phyloP scores from a whole-genome alignment of 495 filamentous ascomycete genomes.

The Penicillium egyptiacum region DNA sequence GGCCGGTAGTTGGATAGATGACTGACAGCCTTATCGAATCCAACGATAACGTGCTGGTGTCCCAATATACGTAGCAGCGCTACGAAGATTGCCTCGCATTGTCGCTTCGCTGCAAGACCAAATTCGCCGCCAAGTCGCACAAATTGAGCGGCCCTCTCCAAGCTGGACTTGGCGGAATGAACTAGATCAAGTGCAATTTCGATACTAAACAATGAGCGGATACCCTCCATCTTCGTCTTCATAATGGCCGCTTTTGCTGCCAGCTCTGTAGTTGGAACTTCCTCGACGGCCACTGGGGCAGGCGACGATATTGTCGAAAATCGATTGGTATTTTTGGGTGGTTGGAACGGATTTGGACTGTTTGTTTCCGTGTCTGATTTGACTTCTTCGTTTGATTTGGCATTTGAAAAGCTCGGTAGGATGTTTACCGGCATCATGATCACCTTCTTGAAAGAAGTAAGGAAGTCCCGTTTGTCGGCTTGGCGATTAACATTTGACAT shows the following conservation, averaged over 20 bases:
- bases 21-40: conserved; percentile 87
- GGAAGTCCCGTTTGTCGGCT: conserved; percentile 92
- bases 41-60: conserved; percentile 79
- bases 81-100: conserved; percentile 90
- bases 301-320: conserved; percentile 52
- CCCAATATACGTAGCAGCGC: conserved; percentile 79
- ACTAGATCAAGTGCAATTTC: conserved; percentile 89
- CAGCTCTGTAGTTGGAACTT: conserved; percentile 83
- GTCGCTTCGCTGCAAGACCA: conserved; percentile 80
- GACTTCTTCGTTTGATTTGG: conserved; percentile 40
- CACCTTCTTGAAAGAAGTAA: conserved; percentile 97
- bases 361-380: conserved; percentile 38
- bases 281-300: conserved; percentile 50
- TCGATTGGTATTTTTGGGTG: conserved; percentile 52
- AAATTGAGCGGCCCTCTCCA: conserved; percentile 84
- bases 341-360: conserved; percentile 29
- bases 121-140: conserved; percentile 73
- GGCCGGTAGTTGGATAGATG: conserved; percentile 92
- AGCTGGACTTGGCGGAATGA: conserved; percentile 82
- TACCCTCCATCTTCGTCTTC: conserved; percentile 90
- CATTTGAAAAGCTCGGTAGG: conserved; percentile 63
- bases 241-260: conserved; percentile 96
- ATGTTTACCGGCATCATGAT: conserved; percentile 98
- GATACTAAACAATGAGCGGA: conserved; percentile 91
- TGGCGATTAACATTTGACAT: conserved; percentile 94